Evolutionary conservation across 352 stramenopile species (phyloP).

Genomic region (Plasmopara halstedii): DNA sequence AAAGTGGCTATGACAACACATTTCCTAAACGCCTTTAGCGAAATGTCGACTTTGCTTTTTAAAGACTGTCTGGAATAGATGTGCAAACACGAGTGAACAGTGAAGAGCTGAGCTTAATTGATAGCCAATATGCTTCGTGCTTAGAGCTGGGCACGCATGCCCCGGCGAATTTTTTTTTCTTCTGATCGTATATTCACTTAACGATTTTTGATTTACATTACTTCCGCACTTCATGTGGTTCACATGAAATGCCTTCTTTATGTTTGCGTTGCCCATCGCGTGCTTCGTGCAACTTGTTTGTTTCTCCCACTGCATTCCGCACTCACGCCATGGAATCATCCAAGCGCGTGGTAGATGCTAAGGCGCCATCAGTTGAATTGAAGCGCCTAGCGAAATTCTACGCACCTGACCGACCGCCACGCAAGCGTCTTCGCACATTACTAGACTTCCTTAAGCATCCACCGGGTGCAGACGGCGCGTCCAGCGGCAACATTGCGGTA

Average conservation of each 20-base stretch:
- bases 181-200: too few species aligned
- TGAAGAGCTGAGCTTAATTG: too few species aligned
- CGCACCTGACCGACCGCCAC: constrained; percentile 63
- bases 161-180: too few species aligned
- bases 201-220: too few species aligned
- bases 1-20: too few species aligned
- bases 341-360: constrained; percentile 32
- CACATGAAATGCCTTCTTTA: neutral
- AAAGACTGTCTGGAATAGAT: too few species aligned
- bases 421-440: constrained; percentile 76
- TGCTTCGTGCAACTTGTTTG: constrained; percentile 7
- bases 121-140: too few species aligned
- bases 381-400: constrained; percentile 87
- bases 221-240: constrained; percentile 1
- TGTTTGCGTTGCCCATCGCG: constrained; percentile 7
- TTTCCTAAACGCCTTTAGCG: too few species aligned
- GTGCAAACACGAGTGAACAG: too few species aligned
- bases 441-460: constrained; percentile 79
- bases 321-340: constrained; percentile 28
- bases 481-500: constrained; percentile 55
- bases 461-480: constrained; percentile 15
- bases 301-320: neutral
- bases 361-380: constrained; percentile 33
- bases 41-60: too few species aligned
- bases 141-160: too few species aligned